Evolutionary conservation across 257 asterid genomes (phyloP), one percentile per base, ranked within the genome.

Genomic region (Schizonepeta tenuifolia): DNA sequence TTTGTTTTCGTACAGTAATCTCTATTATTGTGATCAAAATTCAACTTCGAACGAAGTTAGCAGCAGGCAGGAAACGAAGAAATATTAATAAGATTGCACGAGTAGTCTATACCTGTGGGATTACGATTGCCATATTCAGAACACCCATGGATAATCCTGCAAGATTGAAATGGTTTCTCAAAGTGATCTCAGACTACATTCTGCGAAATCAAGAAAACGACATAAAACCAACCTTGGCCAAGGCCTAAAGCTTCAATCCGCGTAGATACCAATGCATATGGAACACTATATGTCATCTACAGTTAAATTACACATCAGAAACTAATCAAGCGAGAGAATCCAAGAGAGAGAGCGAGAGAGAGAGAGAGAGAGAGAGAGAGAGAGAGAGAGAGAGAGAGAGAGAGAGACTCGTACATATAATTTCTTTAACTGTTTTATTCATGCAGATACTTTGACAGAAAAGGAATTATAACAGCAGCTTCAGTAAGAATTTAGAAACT

Each of bases 91-190:
- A 0, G 3, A 47, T 21, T 8, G 7, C 40, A 21, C 69, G 21
- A 50, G 47, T 43, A 20, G 68, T 40, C 11, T 73, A 61, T 84
- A 90, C 97, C 97, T 90, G 98, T 51, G 98, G 96, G 67, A 81
- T 61, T 80, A 93, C 96, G 72, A 89, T 87, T 63, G 96, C 97
- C 86, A 90, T 85, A 80, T 93, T 90, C 74, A 88, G 90, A 72
- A 88, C 89, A 35, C 97, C 96, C 96, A 88, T 88, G 47, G 74
- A 87, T 78, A 93, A 82, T 63, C 98, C 98, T 90, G 89, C 83
- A 86, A 49, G 54, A 66, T 78, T 7, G 22, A 63, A 55, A 44
- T 65, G n/a, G 66, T 67, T 53, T 67, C 66, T 73, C 76, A 73
- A 79, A 9, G 76, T 79, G 72, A 47, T 49, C 24, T 41, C 64